Evolutionary conservation across 2,329 filamentous ascomycete species (phyloP).

Genomic region (Colletotrichum noveboracense): DNA sequence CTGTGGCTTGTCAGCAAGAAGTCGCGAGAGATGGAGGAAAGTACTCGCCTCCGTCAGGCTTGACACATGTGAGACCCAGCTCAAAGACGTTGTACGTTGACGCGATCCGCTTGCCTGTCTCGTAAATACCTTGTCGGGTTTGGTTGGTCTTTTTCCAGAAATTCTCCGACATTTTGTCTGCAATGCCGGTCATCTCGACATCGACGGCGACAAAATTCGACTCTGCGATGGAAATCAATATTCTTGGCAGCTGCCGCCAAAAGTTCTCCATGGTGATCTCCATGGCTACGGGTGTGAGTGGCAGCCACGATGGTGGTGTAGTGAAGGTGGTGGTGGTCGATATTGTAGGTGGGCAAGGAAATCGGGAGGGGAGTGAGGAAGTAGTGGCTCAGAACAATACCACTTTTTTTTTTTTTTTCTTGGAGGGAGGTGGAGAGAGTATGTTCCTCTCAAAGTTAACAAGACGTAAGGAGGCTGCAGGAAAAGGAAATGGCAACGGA

Average conservation of each 20-base stretch:
- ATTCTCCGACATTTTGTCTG: background rate
- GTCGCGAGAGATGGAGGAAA: background rate
- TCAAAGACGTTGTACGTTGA: slow-evolving; percentile 37
- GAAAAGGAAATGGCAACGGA: background rate
- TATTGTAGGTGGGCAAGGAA: background rate
- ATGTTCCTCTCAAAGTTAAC: background rate
- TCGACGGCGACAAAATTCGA: slow-evolving; percentile 39
- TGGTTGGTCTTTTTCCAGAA: background rate
- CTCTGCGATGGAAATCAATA: slow-evolving; percentile 32
- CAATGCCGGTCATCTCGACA: slow-evolving; percentile 37
- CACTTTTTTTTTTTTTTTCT: background rate
- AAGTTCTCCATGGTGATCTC: slow-evolving; percentile 25
- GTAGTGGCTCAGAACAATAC: background rate
- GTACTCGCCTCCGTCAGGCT: background rate
- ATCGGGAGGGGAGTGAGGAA: background rate
- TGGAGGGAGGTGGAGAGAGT: background rate
- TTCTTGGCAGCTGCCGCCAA: slow-evolving; percentile 27
- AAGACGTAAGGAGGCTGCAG: background rate
- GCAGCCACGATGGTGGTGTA: background rate
- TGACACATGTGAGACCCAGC: slow-evolving; percentile 39
- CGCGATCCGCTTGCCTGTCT: slow-evolving; percentile 30
- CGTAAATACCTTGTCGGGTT: slow-evolving; percentile 27
- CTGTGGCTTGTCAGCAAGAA: slow-evolving; percentile 9
- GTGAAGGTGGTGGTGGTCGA: background rate
- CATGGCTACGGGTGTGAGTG: background rate